Conservation (phyloP, 768 basidiomycete species). For the Kwoniella botswanensis region DNA sequence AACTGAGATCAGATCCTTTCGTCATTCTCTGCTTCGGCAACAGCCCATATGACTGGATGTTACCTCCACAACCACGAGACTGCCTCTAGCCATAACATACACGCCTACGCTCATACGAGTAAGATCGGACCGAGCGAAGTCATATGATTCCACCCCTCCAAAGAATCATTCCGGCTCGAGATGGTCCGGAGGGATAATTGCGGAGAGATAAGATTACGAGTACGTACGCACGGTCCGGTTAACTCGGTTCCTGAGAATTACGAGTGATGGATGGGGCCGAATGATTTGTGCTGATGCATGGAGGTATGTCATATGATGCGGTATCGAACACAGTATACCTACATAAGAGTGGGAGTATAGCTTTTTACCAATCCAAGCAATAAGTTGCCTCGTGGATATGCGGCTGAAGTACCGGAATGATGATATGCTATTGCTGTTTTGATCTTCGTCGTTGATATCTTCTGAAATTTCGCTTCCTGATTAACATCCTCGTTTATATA, state of each 20-base stretch:
- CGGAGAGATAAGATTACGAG: conserved; percentile 8
- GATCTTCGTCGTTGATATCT: no score
- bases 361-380: no score
- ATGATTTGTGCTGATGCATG: background rate
- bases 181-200: conserved; percentile 8
- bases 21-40: no score
- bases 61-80: background rate
- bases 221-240: background rate
- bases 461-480: background rate
- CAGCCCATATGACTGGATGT: no score
- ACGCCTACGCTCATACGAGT: background rate
- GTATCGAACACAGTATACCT: no score
- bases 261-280: background rate
- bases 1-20: no score
- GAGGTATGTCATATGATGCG: background rate
- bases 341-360: no score
- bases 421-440: no score
- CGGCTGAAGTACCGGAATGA: no score
- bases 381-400: no score
- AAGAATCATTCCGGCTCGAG: conserved; percentile 1
- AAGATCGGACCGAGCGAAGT: background rate
- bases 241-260: background rate
- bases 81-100: background rate
- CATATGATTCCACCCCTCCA: background rate
- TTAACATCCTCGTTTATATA: background rate